Percentiles rank a stretch among this genome's conserved stretches.
Evolutionary conservation across 192 early-diverging fungal genomes (phyloP).

Genomic region (Linnemannia elongata): DNA sequence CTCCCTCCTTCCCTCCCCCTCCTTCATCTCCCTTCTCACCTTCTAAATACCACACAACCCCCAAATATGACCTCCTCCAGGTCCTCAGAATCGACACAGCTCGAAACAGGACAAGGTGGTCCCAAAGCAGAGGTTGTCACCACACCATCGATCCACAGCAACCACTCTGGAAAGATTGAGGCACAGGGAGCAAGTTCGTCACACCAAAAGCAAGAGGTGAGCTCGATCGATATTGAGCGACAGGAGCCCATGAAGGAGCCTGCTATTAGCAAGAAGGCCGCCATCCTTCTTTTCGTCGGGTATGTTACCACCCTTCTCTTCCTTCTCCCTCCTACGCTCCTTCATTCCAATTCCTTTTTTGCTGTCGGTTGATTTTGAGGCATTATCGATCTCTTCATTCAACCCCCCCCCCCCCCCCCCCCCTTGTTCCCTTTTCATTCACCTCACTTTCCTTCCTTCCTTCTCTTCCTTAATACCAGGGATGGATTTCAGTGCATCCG

Average conservation of each 20-base stretch:
- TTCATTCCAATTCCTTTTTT: not conserved
- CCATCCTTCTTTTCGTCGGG: constrained; percentile 51
- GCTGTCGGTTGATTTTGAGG: no score
- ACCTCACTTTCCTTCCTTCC: not conserved
- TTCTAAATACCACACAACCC: not conserved
- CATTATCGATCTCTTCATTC: no score
- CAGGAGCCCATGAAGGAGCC: constrained; percentile 11
- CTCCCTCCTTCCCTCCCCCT: not conserved
- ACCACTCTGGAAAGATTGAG: not conserved
- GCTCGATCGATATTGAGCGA: constrained; percentile 16
- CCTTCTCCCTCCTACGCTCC: not conserved
- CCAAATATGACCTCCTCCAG: constrained; percentile 31
- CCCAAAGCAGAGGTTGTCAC: not conserved
- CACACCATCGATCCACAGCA: not conserved
- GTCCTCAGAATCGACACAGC: constrained; percentile 37
- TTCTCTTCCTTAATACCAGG: not conserved
- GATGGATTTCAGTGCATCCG: no score
- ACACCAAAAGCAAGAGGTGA: constrained; percentile 7
- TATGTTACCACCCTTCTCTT: constrained; percentile 12
- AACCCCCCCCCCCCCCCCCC: no score
- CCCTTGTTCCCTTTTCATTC: not conserved
- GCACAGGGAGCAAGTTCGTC: not conserved
- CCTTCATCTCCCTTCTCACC: not conserved
- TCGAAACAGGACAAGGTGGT: constrained; percentile 8
- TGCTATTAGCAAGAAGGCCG: constrained; percentile 19